phyloP scores from a whole-genome alignment of 2,329 filamentous ascomycete genomes.

The Apiospora aurea region DNA sequence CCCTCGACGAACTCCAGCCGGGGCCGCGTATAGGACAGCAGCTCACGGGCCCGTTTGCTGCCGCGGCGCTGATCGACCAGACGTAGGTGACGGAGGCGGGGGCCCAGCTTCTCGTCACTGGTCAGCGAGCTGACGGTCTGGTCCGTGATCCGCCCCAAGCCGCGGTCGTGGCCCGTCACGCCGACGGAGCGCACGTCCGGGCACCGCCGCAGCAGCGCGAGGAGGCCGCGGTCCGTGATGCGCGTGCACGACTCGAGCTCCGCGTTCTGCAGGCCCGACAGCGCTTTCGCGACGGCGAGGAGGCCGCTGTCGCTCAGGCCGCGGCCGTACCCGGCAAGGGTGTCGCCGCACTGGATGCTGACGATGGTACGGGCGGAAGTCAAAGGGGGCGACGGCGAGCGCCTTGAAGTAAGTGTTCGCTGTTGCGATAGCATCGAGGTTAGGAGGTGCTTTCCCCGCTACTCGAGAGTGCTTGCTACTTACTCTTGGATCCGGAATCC shows the following conservation, averaged over 20 bases:
- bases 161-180: background rate
- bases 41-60: background rate
- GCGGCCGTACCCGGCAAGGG: background rate
- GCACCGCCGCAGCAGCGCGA: background rate
- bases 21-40: background rate
- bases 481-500: background rate
- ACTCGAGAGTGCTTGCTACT: background rate
- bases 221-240: background rate
- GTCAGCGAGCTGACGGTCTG: background rate
- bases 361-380: background rate
- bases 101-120: background rate
- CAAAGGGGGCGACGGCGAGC: background rate
- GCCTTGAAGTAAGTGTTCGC: background rate
- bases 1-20: background rate
- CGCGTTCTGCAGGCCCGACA: background rate
- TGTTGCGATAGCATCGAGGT: background rate
- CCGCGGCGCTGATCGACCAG: background rate
- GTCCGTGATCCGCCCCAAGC: background rate
- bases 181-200: background rate
- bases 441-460: background rate
- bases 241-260: background rate
- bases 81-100: background rate
- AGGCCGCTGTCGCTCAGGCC: background rate
- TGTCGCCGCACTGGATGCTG: background rate
- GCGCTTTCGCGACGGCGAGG: background rate